phyloP scores from a whole-genome alignment of 441 rosid species.

The Euphorbia celastroides region DNA sequence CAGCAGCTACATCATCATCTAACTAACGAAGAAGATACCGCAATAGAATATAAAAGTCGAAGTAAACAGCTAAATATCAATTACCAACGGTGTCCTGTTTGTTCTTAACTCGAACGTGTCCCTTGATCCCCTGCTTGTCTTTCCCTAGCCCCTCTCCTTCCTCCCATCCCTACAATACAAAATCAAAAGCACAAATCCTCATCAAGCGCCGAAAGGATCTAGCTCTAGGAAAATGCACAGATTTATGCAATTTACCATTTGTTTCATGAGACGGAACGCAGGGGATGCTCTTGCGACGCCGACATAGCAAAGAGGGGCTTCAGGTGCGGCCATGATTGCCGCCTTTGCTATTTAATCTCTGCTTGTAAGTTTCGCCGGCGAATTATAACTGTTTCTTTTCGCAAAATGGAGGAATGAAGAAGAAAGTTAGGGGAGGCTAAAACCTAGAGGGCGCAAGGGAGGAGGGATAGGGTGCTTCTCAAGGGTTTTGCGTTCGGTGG shows the following conservation, averaged over 20 bases:
- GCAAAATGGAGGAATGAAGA: background rate
- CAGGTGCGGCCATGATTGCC: conserved; percentile 80
- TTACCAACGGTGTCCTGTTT: conserved; percentile 81
- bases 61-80: conserved; percentile 3
- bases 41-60: background rate
- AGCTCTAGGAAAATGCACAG: background rate
- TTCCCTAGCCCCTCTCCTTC: conserved; percentile 99
- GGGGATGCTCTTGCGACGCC: conserved; percentile 75
- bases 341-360: conserved; percentile 8
- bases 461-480: background rate
- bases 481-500: conserved; percentile 3
- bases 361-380: conserved; percentile 19
- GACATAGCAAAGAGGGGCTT: conserved; percentile 88
- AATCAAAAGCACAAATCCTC: background rate
- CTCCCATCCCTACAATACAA: conserved; percentile 79
- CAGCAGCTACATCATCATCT: background rate
- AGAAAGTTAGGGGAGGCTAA: background rate
- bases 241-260: conserved; percentile 49
- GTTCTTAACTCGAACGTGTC: conserved; percentile 78
- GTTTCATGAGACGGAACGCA: conserved; percentile 97
- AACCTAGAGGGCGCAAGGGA: conserved; percentile 5
- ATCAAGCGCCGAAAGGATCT: background rate
- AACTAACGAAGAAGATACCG: background rate
- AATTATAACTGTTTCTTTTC: conserved; percentile 2
- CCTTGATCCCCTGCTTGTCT: conserved; percentile 96